Percentiles rank a stretch among this genome's conserved stretches.
These are phyloP conservation scores for Thielaviopsis cerberus DNA, from an alignment of 2,329 filamentous ascomycete genomes.

Conservation along the genomic window DNA sequence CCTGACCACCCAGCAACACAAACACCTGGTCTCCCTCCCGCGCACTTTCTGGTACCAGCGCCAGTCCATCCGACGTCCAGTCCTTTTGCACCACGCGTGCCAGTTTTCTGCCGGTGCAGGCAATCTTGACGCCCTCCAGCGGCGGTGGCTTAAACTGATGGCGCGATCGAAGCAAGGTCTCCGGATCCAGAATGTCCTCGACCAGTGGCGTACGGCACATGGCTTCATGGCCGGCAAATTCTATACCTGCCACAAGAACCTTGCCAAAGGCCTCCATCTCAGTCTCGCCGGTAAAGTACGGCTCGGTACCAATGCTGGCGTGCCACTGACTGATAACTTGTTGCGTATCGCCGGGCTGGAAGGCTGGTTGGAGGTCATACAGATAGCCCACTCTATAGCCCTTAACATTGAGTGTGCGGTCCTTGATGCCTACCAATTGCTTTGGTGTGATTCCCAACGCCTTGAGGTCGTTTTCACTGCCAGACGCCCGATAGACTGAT, in stretches of 20 bases:
- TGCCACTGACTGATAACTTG: constrained; percentile 9
- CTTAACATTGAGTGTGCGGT: constrained; percentile 10
- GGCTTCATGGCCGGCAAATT: constrained; percentile 7
- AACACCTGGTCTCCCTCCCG: constrained; percentile 14
- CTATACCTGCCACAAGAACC: constrained; percentile 11
- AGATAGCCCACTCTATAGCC: constrained; percentile 14
- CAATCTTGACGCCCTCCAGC: constrained; percentile 9
- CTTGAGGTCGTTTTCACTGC: constrained; percentile 7
- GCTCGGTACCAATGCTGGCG: background rate
- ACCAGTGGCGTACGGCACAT: constrained; percentile 8
- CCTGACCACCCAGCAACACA: constrained; percentile 14
- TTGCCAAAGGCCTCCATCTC: constrained; percentile 12
- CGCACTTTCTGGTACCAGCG: constrained; percentile 11
- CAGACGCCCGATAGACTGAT: constrained; percentile 12
- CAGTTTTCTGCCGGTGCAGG: constrained; percentile 11
- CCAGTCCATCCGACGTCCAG: constrained; percentile 12
- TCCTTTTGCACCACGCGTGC: constrained; percentile 13
- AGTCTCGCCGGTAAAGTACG: constrained; percentile 13
- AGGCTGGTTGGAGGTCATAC: constrained; percentile 12
- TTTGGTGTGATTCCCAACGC: constrained; percentile 6
- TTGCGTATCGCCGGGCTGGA: constrained; percentile 9
- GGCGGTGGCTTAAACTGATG: constrained; percentile 4
- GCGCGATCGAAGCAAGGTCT: background rate
- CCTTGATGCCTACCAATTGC: constrained; percentile 8
- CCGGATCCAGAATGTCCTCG: background rate